Conservation (phyloP, 2,329 filamentous ascomycete genomes). For the Epichloe baconii region DNA sequence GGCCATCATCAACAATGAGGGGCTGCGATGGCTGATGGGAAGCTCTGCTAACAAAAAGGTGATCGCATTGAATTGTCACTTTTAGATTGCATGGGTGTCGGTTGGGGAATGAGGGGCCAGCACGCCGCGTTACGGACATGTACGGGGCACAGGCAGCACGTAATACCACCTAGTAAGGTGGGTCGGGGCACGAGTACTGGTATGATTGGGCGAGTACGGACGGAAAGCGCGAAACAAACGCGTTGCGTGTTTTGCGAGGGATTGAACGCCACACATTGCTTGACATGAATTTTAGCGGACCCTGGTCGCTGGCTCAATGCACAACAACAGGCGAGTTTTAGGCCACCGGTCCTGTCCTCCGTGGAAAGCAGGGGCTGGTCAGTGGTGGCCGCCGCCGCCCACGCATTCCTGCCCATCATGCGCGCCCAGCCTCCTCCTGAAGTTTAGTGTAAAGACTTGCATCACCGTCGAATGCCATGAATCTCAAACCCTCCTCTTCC, state of each 20-base stretch:
- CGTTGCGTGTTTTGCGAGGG: background rate
- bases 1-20: background rate
- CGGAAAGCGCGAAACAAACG: background rate
- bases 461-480: slow-evolving; percentile 9
- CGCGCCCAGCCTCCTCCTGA: slow-evolving; percentile 11
- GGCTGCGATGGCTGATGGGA: background rate
- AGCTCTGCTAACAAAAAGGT: too few species aligned
- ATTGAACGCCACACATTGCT: background rate
- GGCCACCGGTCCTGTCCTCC: background rate
- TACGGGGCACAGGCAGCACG: too few species aligned
- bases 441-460: slow-evolving; percentile 1
- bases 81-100: too few species aligned
- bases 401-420: slow-evolving; percentile 6
- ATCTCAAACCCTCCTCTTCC: slow-evolving; percentile 10
- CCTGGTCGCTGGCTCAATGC: background rate
- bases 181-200: too few species aligned
- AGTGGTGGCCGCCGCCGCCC: slow-evolving; percentile 7
- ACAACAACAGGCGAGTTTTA: background rate
- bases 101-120: too few species aligned
- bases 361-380: slow-evolving; percentile 9
- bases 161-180: too few species aligned
- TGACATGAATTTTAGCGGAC: background rate
- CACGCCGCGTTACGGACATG: too few species aligned
- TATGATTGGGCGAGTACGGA: background rate
- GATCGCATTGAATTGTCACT: too few species aligned